phyloP scores from a whole-genome alignment of 345 rosid species.

The Ailanthus altissimus region DNA sequence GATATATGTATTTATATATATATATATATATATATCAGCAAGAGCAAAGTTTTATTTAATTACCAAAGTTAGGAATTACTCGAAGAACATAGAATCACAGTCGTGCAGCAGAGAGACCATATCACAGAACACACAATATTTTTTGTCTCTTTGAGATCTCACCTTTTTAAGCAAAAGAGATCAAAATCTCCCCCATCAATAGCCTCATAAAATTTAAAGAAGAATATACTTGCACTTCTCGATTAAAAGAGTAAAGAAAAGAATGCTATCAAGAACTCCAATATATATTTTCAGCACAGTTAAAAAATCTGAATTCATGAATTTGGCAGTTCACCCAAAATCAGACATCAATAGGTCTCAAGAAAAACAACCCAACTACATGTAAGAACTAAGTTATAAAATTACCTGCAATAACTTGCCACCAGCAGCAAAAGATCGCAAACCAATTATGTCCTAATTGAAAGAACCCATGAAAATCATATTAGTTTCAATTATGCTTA shows the following conservation, averaged over 20 bases:
- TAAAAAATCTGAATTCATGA: background rate
- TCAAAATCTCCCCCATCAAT: background rate
- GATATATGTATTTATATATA: too few species aligned
- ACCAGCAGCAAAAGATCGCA: constrained; percentile 99
- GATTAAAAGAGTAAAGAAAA: background rate
- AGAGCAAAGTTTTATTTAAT: constrained; percentile 4
- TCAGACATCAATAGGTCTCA: background rate
- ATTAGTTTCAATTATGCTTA: constrained; percentile 14
- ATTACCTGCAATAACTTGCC: constrained; percentile 97
- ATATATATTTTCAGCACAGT: background rate
- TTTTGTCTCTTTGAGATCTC: background rate
- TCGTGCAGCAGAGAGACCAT: background rate
- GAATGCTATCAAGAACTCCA: background rate
- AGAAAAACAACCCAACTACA: background rate
- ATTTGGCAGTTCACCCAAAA: background rate
- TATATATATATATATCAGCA: too few species aligned
- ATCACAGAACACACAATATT: background rate
- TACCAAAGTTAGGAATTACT: too few species aligned
- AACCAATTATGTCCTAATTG: constrained; percentile 85
- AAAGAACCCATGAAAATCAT: constrained; percentile 15
- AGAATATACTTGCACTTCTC: background rate
- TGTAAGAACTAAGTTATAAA: background rate
- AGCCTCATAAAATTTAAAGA: background rate
- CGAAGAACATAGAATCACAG: background rate
- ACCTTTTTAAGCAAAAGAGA: background rate